phyloP scores from a whole-genome alignment of 176 grass and related monocot species.

The Oryza officinalis region DNA sequence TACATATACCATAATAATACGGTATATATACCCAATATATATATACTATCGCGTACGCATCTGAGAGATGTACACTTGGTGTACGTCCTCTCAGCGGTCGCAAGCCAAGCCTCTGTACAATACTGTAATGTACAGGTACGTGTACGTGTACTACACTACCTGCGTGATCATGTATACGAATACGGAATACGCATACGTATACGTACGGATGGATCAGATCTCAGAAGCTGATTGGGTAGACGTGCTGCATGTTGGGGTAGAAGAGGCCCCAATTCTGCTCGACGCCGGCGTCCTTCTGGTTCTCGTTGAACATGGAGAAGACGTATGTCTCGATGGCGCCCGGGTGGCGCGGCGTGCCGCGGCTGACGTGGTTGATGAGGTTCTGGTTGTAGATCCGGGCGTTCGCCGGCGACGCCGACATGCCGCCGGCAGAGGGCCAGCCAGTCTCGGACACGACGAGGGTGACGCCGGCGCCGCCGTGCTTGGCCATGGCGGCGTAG shows the following conservation, averaged over 20 bases:
- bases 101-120: constrained; percentile 35
- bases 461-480: constrained; percentile 40
- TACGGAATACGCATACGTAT: too few species aligned
- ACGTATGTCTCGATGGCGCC: constrained; percentile 65
- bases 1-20: background rate
- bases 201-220: background rate
- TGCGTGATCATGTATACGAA: background rate
- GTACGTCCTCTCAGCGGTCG: constrained; percentile 48
- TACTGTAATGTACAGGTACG: constrained; percentile 26
- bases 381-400: constrained; percentile 73
- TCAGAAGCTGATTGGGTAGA: constrained; percentile 75
- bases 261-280: constrained; percentile 82
- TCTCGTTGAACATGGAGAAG: constrained; percentile 84
- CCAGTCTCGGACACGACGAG: constrained; percentile 70
- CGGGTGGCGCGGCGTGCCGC: constrained; percentile 59
- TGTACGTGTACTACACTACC: too few species aligned
- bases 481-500: constrained; percentile 51
- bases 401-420: constrained; percentile 29
- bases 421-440: constrained; percentile 62
- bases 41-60: constrained; percentile 46
- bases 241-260: constrained; percentile 67
- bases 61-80: constrained; percentile 25
- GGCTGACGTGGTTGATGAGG: constrained; percentile 55
- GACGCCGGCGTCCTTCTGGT: constrained; percentile 57
- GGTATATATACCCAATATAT: background rate